Evolutionary conservation across 306 rosid species (phyloP).

Genomic region (Ceratonia siliqua): DNA sequence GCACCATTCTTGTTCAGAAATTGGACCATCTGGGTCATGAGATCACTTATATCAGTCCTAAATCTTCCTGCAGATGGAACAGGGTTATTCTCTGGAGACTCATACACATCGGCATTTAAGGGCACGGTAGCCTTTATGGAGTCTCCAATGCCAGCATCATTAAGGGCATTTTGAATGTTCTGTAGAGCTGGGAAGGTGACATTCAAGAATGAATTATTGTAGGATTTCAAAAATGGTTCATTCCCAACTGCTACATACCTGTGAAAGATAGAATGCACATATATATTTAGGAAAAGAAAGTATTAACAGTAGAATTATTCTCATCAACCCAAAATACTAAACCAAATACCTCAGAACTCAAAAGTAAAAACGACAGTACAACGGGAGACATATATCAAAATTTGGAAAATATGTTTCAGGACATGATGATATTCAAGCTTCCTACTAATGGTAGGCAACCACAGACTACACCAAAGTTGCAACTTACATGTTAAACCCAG

Average conservation of each 20-base stretch:
- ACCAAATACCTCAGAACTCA: background rate
- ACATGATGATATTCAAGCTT: background rate
- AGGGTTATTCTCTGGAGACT: slow-evolving; percentile 58
- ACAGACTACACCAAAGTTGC: background rate
- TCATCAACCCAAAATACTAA: slow-evolving; percentile 3
- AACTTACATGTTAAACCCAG: background rate
- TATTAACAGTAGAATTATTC: background rate
- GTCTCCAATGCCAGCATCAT: slow-evolving; percentile 72
- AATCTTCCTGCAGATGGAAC: slow-evolving; percentile 89
- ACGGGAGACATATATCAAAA: background rate
- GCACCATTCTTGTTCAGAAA: slow-evolving; percentile 69
- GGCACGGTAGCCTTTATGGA: slow-evolving; percentile 86
- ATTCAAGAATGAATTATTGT: slow-evolving; percentile 78
- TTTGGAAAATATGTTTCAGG: background rate
- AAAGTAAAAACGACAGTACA: background rate
- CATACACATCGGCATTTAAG: slow-evolving; percentile 88
- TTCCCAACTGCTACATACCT: slow-evolving; percentile 98
- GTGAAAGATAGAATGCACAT: slow-evolving; percentile 18
- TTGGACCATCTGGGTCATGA: slow-evolving; percentile 78
- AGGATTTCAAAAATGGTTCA: slow-evolving; percentile 84
- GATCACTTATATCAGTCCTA: slow-evolving; percentile 58
- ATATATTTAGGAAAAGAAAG: slow-evolving; percentile 9
- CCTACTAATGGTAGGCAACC: background rate
- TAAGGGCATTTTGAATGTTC: slow-evolving; percentile 90
- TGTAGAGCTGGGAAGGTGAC: slow-evolving; percentile 86